These are phyloP conservation scores for Noccaea bulbosa DNA, from an alignment of 345 rosid species.

Conservation along the genomic window DNA sequence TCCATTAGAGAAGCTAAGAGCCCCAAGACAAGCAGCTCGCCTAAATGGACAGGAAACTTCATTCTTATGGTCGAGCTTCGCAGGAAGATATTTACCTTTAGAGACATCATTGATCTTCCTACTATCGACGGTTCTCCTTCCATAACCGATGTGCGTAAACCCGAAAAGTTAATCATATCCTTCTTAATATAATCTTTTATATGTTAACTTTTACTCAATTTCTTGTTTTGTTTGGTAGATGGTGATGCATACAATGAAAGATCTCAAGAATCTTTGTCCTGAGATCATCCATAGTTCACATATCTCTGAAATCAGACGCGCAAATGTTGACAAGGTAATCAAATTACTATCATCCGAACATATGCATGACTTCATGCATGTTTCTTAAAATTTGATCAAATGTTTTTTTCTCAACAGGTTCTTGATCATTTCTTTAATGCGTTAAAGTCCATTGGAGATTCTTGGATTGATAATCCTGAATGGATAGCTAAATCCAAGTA, in stretches of 20 bases:
- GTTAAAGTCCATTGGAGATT: conserved; percentile 66
- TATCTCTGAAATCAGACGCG: conserved; percentile 51
- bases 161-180: neutral
- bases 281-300: conserved; percentile 54
- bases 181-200: neutral
- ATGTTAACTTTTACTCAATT: neutral
- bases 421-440: conserved; percentile 55
- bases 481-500: conserved; percentile 58
- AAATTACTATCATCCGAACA: neutral
- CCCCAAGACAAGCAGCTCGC: conserved; percentile 42
- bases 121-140: conserved; percentile 54
- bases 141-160: conserved; percentile 52
- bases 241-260: conserved; percentile 64
- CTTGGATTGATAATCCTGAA: conserved; percentile 58
- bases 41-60: conserved; percentile 47
- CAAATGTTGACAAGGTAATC: conserved; percentile 59
- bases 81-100: conserved; percentile 62
- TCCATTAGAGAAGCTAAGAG: conserved; percentile 42
- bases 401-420: conserved; percentile 45
- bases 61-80: conserved; percentile 68
- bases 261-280: conserved; percentile 67
- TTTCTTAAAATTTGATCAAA: neutral
- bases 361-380: neutral
- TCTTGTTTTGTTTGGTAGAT: conserved; percentile 50
- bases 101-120: conserved; percentile 75